Evolutionary conservation across 352 stramenopile species (phyloP), one percentile per base, ranked within the genome.

Genomic region (Pythium volutum): DNA sequence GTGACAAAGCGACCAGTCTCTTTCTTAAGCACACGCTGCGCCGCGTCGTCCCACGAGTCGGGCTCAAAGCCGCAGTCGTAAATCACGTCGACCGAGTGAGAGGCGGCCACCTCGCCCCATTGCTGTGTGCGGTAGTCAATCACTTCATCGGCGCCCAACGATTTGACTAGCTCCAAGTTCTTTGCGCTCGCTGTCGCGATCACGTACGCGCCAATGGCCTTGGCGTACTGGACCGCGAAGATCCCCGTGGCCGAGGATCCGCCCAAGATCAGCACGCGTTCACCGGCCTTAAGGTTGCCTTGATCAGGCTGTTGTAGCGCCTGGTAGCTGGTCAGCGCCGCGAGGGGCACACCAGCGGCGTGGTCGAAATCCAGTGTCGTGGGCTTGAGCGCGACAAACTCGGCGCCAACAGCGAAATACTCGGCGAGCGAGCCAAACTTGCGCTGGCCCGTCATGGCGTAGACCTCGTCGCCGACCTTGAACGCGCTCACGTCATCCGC

Each of bases 221-320:
- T 84, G 26, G 70, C 74, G 20, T 84, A 58, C 36, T 87, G 75
- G 1, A 87, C 65, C 3, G 67, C 77, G 43, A 79, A 70, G 33
- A 72, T 64, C 1, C 77, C 77, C 2, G 70, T 71, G 29, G 53
- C 65, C 26, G 71, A 71, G 33, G 65, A 74, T 12, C 70, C 77
- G 3, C 75, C 77, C 4, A 82, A 61, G 49, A 87, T 73, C 5
- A 84, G 62, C 60, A 84, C 68, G 20, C 52, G 69, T 29, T 82
- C 49, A n/a, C 62, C 74, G n/a, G 66, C 58, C 58, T 81, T 50
- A 1, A 84, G 50, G 50, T 79, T 71, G n/a, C 59, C 55, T 39
- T 78, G 62, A 9, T 77, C 16, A 10, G 51, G 33, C 12, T 43
- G 52, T 26, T 23, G 33, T 0, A 84, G 58, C 9, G 63, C 68